Evolutionary conservation across 371 early-diverging fungal genomes (phyloP).

Genomic region (Circinella minor): DNA sequence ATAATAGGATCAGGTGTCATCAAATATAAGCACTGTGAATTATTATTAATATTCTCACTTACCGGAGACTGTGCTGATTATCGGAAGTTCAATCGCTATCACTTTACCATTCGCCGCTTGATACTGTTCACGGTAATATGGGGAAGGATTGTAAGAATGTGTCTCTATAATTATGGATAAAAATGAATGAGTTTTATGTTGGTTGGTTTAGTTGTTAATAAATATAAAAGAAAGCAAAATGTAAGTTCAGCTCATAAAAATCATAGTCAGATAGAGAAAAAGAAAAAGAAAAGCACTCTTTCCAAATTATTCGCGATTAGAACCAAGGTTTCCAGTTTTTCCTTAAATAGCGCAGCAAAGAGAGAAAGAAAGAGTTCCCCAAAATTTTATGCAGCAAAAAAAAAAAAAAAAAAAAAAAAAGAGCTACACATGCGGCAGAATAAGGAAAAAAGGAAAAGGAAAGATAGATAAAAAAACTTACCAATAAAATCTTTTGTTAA

Average conservation of each 20-base stretch:
- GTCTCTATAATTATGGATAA: constrained; percentile 42
- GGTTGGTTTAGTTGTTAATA: too few relatives aligned
- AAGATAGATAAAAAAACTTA: constrained; percentile 22
- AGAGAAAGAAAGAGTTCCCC: background rate
- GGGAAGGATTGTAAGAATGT: constrained; percentile 63
- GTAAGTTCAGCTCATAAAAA: too few relatives aligned
- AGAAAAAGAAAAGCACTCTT: background rate
- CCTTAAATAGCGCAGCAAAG: constrained; percentile 8
- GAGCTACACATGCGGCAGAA: too few relatives aligned
- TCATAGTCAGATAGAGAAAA: background rate
- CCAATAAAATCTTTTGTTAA: constrained; percentile 63
- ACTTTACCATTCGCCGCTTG: constrained; percentile 61
- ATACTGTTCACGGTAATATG: constrained; percentile 63
- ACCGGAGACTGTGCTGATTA: constrained; percentile 56
- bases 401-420: constrained; percentile 1
- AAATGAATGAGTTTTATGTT: background rate
- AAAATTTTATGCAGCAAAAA: constrained; percentile 10
- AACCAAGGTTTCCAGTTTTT: constrained; percentile 6
- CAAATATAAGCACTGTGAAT: background rate
- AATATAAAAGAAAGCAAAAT: too few relatives aligned
- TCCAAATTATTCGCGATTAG: too few relatives aligned
- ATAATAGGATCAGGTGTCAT: background rate
- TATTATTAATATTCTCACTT: constrained; percentile 11
- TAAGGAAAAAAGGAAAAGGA: background rate
- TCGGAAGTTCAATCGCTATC: constrained; percentile 56